phyloP scores from a whole-genome alignment of 169 alveolate species.

The Besnoitia besnoiti region DNA sequence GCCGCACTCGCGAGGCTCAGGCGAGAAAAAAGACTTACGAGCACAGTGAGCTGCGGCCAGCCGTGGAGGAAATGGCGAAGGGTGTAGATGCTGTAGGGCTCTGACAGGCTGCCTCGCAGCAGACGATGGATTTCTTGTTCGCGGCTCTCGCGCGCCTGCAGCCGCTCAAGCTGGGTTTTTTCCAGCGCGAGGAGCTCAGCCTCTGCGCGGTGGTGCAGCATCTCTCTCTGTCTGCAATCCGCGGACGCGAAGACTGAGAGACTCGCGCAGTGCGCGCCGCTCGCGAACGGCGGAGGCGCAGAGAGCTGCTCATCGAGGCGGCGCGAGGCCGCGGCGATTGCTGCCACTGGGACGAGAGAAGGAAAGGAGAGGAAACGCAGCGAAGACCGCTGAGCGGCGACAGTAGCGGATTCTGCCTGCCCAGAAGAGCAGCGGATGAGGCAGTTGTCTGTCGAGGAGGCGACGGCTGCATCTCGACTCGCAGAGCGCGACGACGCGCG shows the following conservation, averaged over 20 bases:
- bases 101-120: background rate
- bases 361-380: background rate
- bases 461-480: too few species aligned
- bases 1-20: background rate
- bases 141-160: background rate
- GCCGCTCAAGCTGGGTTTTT: background rate
- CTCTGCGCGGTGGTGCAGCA: background rate
- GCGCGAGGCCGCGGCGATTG: background rate
- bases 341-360: background rate
- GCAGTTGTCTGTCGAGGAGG: too few species aligned
- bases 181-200: background rate
- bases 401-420: background rate
- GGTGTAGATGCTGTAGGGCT: background rate
- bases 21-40: background rate
- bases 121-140: background rate
- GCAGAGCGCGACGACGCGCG: too few species aligned
- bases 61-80: conserved; percentile 23
- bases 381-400: background rate
- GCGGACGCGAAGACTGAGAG: background rate
- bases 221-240: background rate
- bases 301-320: background rate
- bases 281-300: background rate
- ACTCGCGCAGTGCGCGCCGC: background rate
- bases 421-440: too few species aligned
- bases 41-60: background rate